phyloP scores from a whole-genome alignment of 495 filamentous ascomycete species.

The Parathielavia hyrcaniae region DNA sequence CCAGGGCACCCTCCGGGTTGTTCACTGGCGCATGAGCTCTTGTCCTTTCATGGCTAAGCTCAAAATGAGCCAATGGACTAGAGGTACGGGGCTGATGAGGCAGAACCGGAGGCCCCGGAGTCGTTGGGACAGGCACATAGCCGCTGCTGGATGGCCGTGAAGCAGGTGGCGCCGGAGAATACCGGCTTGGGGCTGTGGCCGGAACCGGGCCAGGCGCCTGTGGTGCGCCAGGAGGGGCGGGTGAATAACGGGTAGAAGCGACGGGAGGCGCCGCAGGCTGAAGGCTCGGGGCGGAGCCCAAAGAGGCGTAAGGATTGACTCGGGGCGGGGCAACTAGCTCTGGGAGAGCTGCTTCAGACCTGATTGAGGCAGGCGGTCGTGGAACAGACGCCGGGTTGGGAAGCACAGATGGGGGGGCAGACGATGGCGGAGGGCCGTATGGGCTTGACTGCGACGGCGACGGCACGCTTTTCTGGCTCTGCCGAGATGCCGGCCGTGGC shows the following conservation, averaged over 20 bases:
- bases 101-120: slow-evolving; percentile 44
- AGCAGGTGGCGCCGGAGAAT: slow-evolving; percentile 48
- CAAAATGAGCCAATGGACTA: slow-evolving; percentile 70
- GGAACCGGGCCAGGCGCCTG: slow-evolving; percentile 32
- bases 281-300: slow-evolving; percentile 37
- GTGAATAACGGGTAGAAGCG: slow-evolving; percentile 51
- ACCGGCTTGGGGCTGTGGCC: slow-evolving; percentile 41
- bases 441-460: slow-evolving; percentile 38
- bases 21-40: slow-evolving; percentile 26
- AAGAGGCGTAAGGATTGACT: slow-evolving; percentile 56
- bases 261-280: slow-evolving; percentile 40
- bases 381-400: slow-evolving; percentile 22
- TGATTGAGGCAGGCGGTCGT: slow-evolving; percentile 24
- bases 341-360: slow-evolving; percentile 26
- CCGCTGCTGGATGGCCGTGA: slow-evolving; percentile 34
- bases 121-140: slow-evolving; percentile 37
- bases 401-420: slow-evolving; percentile 29
- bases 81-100: slow-evolving; percentile 79
- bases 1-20: slow-evolving; percentile 31
- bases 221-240: slow-evolving; percentile 47
- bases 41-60: slow-evolving; percentile 42
- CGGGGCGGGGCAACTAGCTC: slow-evolving; percentile 50
- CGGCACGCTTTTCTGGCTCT: slow-evolving; percentile 29
- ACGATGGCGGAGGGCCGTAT: slow-evolving; percentile 27
- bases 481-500: slow-evolving; percentile 47